Base-by-base conservation (phyloP, 78 protist species). In the Speleostelium caveatum region DNA sequence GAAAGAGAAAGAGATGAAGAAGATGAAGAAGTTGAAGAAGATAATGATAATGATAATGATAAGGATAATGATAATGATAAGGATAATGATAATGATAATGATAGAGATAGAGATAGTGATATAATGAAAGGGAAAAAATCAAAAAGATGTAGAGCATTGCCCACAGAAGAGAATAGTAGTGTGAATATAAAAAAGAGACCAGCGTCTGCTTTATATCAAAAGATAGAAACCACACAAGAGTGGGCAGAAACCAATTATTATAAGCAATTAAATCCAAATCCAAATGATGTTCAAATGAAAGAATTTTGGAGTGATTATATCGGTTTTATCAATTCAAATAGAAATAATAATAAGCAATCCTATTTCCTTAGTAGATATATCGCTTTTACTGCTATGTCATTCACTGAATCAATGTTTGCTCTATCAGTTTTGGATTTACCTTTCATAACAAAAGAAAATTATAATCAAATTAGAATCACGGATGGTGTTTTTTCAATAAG, bases 181-280 rank as follows among this genome's bases (percentile, higher is more conserved):
- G 38, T 38, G 5, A 10, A 3, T 3, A 66, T 75, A 58, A 38
- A 28, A 30, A n/a, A n/a, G n/a, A 51, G 78, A 38, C 60, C 63
- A 12, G 62, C 85, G 14, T 28, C 41, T 24, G 62, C 41, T 49
- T 19, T 86, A 26, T 86, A 73, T 26, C 45, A 72, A 58, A 33
- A 45, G n/a, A 86, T 76, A 32, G 86, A 76, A 58, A 86, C 71
- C 45, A 76, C 87, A 21, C 66, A 86, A 42, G 93, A 86, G 24
- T 86, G 30, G 30, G 93, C 93, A 0, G 93, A 86, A 42, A 86
- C 86, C 38, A n/a, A 86, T 69, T 86, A 86, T 53, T 86, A 86
- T 22, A 71, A 86, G 33, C 59, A 39, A 24, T 30, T 72, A 16
- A 68, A 73, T 17, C 19, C 55, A 24, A 22, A 35, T 30, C 16